These are phyloP conservation scores for Fusarium dlaminii DNA, from an alignment of 2,329 filamentous ascomycete genomes.

Conservation along the genomic window DNA sequence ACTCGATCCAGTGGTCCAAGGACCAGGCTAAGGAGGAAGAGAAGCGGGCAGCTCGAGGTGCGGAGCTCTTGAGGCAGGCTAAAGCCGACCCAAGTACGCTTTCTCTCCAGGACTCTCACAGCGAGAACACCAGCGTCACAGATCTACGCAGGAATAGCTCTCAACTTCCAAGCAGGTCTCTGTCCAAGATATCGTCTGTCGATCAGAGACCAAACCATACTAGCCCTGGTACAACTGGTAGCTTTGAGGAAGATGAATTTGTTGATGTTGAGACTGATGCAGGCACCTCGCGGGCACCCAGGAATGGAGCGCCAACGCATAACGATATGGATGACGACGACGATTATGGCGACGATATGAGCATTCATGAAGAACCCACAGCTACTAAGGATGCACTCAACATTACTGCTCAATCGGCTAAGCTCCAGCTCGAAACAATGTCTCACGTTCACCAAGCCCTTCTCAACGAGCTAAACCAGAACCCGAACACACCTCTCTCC, in stretches of 20 bases:
- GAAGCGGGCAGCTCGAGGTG: constrained; percentile 76
- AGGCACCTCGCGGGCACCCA: constrained; percentile 50
- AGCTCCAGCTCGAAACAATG: constrained; percentile 90
- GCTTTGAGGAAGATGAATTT: constrained; percentile 63
- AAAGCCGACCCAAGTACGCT: constrained; percentile 76
- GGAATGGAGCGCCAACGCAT: constrained; percentile 48
- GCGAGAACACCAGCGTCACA: constrained; percentile 62
- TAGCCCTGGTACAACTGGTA: constrained; percentile 58
- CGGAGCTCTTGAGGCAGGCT: constrained; percentile 79
- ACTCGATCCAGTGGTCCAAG: constrained; percentile 98
- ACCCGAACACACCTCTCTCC: constrained; percentile 76
- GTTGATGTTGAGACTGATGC: constrained; percentile 59
- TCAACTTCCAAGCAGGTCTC: constrained; percentile 51
- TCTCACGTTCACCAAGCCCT: constrained; percentile 86
- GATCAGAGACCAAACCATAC: constrained; percentile 50
- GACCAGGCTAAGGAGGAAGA: constrained; percentile 95
- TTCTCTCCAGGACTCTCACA: constrained; percentile 57
- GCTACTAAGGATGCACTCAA: constrained; percentile 93
- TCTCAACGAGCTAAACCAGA: constrained; percentile 71
- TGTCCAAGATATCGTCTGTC: constrained; percentile 39
- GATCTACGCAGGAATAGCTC: constrained; percentile 57
- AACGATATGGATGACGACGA: constrained; percentile 73
- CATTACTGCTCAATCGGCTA: constrained; percentile 95
- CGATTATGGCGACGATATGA: constrained; percentile 78
- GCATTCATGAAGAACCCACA: constrained; percentile 76